phyloP scores from a whole-genome alignment of 306 rosid genomes.

The Castanea mollissima region DNA sequence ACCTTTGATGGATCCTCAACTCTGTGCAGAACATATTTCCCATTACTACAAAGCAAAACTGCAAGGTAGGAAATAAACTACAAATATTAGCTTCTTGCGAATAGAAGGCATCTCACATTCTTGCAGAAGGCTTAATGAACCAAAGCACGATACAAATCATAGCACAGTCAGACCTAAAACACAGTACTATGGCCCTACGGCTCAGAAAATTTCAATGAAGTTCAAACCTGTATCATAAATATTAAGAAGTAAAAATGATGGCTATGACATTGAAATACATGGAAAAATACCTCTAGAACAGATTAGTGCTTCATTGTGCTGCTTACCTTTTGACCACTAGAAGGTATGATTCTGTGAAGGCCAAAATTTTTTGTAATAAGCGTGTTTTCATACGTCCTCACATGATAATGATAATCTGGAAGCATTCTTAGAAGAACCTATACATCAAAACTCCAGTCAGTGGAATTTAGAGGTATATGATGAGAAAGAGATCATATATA shows the following conservation, averaged over 20 bases:
- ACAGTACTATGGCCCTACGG: background rate
- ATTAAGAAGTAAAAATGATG: background rate
- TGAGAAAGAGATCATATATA: constrained; percentile 10
- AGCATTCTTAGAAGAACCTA: constrained; percentile 97
- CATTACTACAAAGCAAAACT: constrained; percentile 99
- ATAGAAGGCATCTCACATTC: constrained; percentile 19
- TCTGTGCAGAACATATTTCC: constrained; percentile 99
- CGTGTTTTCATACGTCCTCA: constrained; percentile 85
- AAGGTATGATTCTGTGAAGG: constrained; percentile 95
- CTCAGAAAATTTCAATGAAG: background rate
- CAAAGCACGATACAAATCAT: constrained; percentile 4
- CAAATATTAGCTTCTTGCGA: constrained; percentile 27
- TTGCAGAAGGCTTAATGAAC: constrained; percentile 18
- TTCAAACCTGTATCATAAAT: constrained; percentile 10
- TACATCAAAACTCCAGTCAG: constrained; percentile 34
- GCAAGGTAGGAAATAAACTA: constrained; percentile 33
- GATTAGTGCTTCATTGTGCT: constrained; percentile 16
- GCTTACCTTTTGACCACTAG: constrained; percentile 93
- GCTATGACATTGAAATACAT: constrained; percentile 3
- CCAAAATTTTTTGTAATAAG: constrained; percentile 93
- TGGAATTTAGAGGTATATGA: constrained; percentile 13
- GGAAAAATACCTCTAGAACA: constrained; percentile 3
- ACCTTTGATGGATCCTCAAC: constrained; percentile 91
- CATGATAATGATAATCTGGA: constrained; percentile 95
- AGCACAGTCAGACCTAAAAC: constrained; percentile 11